Percentiles rank a stretch among this genome's conserved stretches.
phyloP scores from a whole-genome alignment of 805 yeast species.

The Tetrapisispora phaffii region DNA sequence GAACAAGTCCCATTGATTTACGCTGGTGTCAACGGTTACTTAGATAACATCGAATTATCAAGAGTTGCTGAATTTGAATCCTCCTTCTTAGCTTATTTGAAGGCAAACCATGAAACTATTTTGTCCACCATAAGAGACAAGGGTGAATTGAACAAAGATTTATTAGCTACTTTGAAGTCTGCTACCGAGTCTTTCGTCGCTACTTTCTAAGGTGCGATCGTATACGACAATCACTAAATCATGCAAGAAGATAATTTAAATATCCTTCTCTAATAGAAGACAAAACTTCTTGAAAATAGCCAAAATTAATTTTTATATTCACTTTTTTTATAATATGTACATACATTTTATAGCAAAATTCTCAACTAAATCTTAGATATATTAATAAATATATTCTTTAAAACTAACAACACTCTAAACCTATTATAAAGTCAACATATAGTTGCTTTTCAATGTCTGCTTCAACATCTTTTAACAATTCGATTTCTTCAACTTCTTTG shows the following conservation, averaged over 20 bases:
- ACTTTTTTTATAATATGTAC: constrained; percentile 3
- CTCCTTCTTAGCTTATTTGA: constrained; percentile 84
- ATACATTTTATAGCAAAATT: constrained; percentile 2
- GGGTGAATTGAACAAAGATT: constrained; percentile 87
- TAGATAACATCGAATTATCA: constrained; percentile 75
- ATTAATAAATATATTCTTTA: constrained; percentile 2
- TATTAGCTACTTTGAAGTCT: constrained; percentile 75
- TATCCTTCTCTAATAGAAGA: not conserved
- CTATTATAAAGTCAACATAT: too few relatives aligned
- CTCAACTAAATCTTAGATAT: not conserved
- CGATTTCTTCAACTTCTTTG: too few relatives aligned
- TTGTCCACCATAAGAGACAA: constrained; percentile 72
- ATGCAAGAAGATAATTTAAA: not conserved
- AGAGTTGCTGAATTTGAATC: constrained; percentile 87
- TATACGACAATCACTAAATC: not conserved
- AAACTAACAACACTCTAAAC: not conserved
- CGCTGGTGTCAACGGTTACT: constrained; percentile 99
- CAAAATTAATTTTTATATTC: constrained; percentile 1
- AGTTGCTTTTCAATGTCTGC: too few relatives aligned
- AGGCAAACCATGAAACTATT: constrained; percentile 79
- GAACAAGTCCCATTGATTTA: constrained; percentile 97
- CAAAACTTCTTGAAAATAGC: not conserved
- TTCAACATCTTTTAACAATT: too few relatives aligned
- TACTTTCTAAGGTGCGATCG: constrained; percentile 52
- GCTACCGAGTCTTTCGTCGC: constrained; percentile 90